Percentiles rank a stretch among this genome's conserved stretches.
Conservation (phyloP, 495 filamentous ascomycete genomes). For the Penicillium lividum region DNA sequence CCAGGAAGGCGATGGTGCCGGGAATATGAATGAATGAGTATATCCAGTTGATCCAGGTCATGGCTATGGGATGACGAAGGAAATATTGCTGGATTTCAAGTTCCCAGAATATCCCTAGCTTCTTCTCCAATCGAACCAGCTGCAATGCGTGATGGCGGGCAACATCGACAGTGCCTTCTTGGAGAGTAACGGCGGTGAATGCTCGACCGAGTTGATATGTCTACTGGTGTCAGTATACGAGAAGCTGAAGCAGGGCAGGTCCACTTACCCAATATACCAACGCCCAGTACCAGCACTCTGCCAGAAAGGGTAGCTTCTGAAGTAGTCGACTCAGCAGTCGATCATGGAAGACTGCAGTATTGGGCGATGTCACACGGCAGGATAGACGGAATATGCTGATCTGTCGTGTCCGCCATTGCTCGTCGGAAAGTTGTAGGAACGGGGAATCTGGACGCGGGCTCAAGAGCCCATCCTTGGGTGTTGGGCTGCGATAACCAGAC, state of each 20-base stretch:
- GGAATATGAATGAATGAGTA: conserved; percentile 86
- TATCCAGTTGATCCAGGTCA: conserved; percentile 60
- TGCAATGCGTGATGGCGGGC: conserved; percentile 59
- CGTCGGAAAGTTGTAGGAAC: conserved; percentile 26
- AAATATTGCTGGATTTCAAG: conserved; percentile 56
- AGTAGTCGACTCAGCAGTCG: conserved; percentile 60
- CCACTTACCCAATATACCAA: conserved; percentile 61
- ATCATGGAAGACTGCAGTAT: conserved; percentile 54
- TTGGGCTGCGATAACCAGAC: conserved; percentile 30
- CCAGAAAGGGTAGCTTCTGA: conserved; percentile 69
- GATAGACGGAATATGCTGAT: conserved; percentile 37
- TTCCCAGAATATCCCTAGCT: conserved; percentile 59
- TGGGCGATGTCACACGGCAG: conserved; percentile 51
- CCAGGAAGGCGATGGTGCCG: conserved; percentile 70
- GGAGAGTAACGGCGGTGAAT: conserved; percentile 59
- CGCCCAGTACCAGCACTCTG: conserved; percentile 83
- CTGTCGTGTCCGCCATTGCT: conserved; percentile 44
- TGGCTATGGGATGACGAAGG: conserved; percentile 41
- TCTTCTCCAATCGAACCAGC: conserved; percentile 56
- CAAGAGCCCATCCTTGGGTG: conserved; percentile 36
- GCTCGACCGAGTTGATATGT: conserved; percentile 65
- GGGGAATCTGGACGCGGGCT: conserved; percentile 31
- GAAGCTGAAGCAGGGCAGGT: neutral
- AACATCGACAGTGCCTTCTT: conserved; percentile 57
- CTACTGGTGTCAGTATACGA: conserved; percentile 25